phyloP scores from a whole-genome alignment of 208 protist species.

The Zelonia costaricensis region DNA sequence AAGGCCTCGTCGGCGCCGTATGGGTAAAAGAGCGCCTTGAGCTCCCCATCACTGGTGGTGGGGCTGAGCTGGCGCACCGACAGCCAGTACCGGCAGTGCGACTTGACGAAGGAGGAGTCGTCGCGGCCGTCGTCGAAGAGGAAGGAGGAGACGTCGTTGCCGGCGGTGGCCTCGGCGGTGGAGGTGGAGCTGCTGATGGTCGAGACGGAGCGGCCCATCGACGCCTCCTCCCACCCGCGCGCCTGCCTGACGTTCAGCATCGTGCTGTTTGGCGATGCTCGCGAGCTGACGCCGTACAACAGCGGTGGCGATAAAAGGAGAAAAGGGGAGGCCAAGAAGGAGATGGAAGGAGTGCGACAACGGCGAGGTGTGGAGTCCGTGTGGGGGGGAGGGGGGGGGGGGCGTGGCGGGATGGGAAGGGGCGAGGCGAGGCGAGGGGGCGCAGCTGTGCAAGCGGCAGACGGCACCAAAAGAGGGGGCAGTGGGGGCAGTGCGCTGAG shows the following conservation, averaged over 20 bases:
- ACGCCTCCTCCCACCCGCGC: conserved; percentile 22
- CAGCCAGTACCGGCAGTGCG: conserved; percentile 62
- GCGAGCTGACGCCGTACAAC: too few relatives aligned
- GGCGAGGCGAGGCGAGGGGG: too few relatives aligned
- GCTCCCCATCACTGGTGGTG: conserved; percentile 46
- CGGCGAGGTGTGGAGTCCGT: too few relatives aligned
- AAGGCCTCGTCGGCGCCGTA: conserved; percentile 86
- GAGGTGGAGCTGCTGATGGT: conserved; percentile 55
- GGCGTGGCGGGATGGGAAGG: too few relatives aligned
- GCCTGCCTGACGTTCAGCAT: neutral
- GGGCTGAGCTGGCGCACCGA: conserved; percentile 56
- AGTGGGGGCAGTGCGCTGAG: too few relatives aligned
- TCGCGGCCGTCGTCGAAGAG: conserved; percentile 42
- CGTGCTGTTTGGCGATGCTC: neutral
- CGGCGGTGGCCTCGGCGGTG: conserved; percentile 65
- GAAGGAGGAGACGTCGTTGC: conserved; percentile 74
- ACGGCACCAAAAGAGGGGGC: neutral
- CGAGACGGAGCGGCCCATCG: conserved; percentile 25
- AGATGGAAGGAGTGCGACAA: too few relatives aligned
- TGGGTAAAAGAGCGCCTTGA: conserved; percentile 83
- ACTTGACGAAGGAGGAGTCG: conserved; percentile 19
- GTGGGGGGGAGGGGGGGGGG: too few relatives aligned
- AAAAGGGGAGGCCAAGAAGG: neutral
- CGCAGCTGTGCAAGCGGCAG: too few relatives aligned
- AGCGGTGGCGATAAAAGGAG: neutral